Conservation (phyloP, 1,284 basidiomycete genomes). For the Pseudozyma tsukubaensis region DNA sequence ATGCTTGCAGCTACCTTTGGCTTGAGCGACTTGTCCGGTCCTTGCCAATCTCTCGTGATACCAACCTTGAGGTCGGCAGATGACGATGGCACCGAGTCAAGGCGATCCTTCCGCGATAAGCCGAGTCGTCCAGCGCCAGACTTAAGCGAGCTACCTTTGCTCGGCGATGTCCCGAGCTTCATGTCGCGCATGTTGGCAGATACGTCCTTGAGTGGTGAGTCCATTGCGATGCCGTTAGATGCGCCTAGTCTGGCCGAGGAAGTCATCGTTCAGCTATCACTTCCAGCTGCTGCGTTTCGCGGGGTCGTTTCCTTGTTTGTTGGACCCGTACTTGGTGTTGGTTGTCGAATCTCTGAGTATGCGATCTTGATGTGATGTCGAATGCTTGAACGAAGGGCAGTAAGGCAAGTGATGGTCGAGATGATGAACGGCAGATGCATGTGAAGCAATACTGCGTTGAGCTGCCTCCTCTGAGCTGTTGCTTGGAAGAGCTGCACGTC, state of each 20-base stretch:
- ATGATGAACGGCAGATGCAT: neutral
- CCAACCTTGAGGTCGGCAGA: slow-evolving; percentile 46
- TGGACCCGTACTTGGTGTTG: neutral
- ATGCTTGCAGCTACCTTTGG: slow-evolving; percentile 49
- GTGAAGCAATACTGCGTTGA: neutral
- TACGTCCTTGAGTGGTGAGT: slow-evolving; percentile 55
- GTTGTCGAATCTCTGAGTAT: neutral
- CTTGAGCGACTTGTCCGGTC: slow-evolving; percentile 47
- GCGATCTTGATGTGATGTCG: neutral
- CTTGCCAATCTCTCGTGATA: slow-evolving; percentile 61
- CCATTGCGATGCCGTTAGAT: slow-evolving; percentile 18
- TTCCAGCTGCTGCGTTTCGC: no score
- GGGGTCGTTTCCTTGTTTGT: no score
- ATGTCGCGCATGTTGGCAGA: slow-evolving; percentile 52
- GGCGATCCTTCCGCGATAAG: slow-evolving; percentile 46
- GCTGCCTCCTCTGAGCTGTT: neutral
- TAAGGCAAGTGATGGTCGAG: no score
- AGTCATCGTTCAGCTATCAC: no score
- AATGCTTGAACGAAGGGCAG: no score
- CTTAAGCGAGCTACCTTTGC: slow-evolving; percentile 35
- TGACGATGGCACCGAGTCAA: slow-evolving; percentile 37
- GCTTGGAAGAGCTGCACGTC: slow-evolving; percentile 22
- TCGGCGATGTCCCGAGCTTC: slow-evolving; percentile 43
- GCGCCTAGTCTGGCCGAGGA: slow-evolving; percentile 4
- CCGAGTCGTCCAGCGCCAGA: slow-evolving; percentile 17